These are phyloP conservation scores for Lactifluus hygrophoroides DNA, from an alignment of 768 basidiomycete genomes.

Conservation along the genomic window DNA sequence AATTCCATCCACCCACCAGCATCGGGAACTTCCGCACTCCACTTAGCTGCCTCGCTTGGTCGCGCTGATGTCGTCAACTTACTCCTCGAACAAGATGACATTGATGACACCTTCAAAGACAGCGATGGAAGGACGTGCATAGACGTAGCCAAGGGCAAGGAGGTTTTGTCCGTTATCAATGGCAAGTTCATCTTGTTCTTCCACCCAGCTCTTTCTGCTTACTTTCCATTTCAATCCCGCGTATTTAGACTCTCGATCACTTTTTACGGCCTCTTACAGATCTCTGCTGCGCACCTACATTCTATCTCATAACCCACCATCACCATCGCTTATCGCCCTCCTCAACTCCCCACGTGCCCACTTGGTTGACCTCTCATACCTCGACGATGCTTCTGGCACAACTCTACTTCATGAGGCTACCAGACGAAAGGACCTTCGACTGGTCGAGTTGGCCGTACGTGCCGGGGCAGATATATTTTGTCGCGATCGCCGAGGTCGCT, in stretches of 20 bases:
- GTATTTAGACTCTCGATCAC: constrained; percentile 60
- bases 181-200: constrained; percentile 34
- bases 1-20: constrained; percentile 68
- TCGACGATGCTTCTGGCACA: constrained; percentile 70
- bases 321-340: constrained; percentile 41
- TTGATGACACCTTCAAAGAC: constrained; percentile 74
- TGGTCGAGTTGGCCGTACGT: constrained; percentile 78
- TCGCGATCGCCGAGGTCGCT: constrained; percentile 63
- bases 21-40: constrained; percentile 64
- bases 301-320: constrained; percentile 38
- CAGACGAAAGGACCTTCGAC: constrained; percentile 62
- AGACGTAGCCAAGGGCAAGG: constrained; percentile 66
- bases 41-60: constrained; percentile 66
- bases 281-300: constrained; percentile 68
- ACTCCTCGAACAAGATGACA: constrained; percentile 67
- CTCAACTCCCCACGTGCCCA: constrained; percentile 61
- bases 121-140: constrained; percentile 53
- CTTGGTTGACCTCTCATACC: constrained; percentile 67
- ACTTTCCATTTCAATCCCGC: background rate
- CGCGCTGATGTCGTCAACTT: constrained; percentile 64
- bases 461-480: constrained; percentile 88
- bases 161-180: constrained; percentile 56
- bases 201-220: background rate
- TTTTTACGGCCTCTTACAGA: constrained; percentile 66
- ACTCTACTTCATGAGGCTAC: constrained; percentile 86